Base-by-base conservation (phyloP, 176 grass and related monocot species). In the Eragrostis curvula region DNA sequence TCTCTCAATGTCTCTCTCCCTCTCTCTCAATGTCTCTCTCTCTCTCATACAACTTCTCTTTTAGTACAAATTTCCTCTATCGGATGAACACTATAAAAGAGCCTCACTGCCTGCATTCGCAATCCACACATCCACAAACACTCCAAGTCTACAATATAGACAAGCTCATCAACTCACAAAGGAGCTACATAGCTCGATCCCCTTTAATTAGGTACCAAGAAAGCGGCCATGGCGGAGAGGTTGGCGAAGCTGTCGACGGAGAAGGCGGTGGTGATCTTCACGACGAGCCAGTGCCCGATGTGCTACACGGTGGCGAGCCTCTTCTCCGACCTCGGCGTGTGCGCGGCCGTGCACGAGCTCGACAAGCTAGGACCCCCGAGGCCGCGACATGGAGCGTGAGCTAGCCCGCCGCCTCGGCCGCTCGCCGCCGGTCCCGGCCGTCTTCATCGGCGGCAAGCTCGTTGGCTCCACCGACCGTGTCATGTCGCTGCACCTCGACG, bases 181-280 rank as follows among this genome's bases (percentile, higher is more conserved):
- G 28, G 16, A 9, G 15, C 17, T 2, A 27, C 50, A 13, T 65
- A 72, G 67, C 68, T 36, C 10, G 8, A 10, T 41, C n/a, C 16
- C 50, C 2, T 43, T 46, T 20, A n/a, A n/a, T n/a, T n/a, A 36
- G 17, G 3, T 6, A 12, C 3, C 11, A 46, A 46, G n/a, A 12
- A 0, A 11, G 2, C 36, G 24, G 3, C 2, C 2, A 65, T 51
- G 48, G 88, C 85, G 69, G 86, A 92, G 45, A 86, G 57, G 65
- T 87, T 92, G 76, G 41, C 77, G 25, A 84, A 32, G 87, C 73
- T 92, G 30, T 88, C 84, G 56, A 43, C 76, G 8, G 80, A 92
- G 70, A 83, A 79, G 81, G 90, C 87, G 23, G 83, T 92, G 56
- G 90, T 89, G 70, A 80, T 89, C 46, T 89, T 92, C 75, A 89